Conservation (phyloP, 1,284 basidiomycete species). For the Malassezia sympodialis region DNA sequence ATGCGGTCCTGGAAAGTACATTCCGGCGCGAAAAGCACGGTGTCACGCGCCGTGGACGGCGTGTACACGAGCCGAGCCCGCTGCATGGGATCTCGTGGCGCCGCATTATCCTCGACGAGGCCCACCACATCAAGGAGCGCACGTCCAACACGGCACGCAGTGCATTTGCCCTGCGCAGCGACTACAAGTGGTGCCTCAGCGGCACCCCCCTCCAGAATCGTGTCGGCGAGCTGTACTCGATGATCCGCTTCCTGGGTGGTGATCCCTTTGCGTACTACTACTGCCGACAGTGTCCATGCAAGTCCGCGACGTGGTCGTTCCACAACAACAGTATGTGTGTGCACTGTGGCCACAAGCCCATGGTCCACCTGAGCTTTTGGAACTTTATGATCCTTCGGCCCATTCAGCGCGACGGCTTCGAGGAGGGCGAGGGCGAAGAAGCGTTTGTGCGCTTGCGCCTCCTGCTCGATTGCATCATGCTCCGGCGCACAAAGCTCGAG, state of each 20-base stretch:
- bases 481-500: constrained; percentile 67
- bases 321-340: constrained; percentile 72
- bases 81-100: constrained; percentile 87
- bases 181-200: constrained; percentile 87
- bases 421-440: constrained; percentile 37
- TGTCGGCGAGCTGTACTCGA: constrained; percentile 93
- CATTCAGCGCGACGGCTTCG: constrained; percentile 39
- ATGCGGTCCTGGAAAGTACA: constrained; percentile 74
- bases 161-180: constrained; percentile 72
- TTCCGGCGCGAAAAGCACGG: constrained; percentile 88
- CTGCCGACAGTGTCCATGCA: constrained; percentile 75
- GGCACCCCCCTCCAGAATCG: constrained; percentile 75
- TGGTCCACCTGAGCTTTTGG: constrained; percentile 66
- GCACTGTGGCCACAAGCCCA: constrained; percentile 82
- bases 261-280: constrained; percentile 33
- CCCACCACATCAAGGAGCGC: constrained; percentile 83
- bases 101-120: constrained; percentile 91
- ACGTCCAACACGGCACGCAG: constrained; percentile 92
- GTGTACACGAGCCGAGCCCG: constrained; percentile 79
- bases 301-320: constrained; percentile 83
- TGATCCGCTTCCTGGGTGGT: constrained; percentile 55
- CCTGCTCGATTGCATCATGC: constrained; percentile 88
- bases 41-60: constrained; percentile 72
- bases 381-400: constrained; percentile 47
- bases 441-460: constrained; percentile 50